A percentile compares a stretch with the other conserved stretches of the same genome.
These are phyloP conservation scores for Colletotrichum costaricense DNA, from an alignment of 2,329 filamentous ascomycete genomes.

Conservation along the genomic window DNA sequence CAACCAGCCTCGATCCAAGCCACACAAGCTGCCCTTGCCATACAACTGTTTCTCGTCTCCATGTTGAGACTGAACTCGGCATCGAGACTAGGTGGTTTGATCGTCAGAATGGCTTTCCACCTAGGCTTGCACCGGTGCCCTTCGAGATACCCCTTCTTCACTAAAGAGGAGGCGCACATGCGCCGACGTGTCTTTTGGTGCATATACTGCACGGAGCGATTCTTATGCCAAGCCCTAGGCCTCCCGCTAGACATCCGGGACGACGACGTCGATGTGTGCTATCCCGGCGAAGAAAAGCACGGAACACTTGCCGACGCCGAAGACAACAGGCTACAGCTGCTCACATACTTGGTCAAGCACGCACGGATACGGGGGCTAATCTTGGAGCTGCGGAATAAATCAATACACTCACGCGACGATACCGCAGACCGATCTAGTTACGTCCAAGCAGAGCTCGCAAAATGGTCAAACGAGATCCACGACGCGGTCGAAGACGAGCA, in stretches of 20 bases:
- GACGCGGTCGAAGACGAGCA: slow-evolving; percentile 55
- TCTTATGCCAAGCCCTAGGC: slow-evolving; percentile 66
- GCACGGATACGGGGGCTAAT: slow-evolving; percentile 61
- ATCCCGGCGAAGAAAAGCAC: slow-evolving; percentile 60
- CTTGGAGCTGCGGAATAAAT: slow-evolving; percentile 64
- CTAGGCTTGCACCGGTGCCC: slow-evolving; percentile 70
- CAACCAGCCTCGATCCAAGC: slow-evolving; percentile 58
- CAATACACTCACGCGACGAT: slow-evolving; percentile 56
- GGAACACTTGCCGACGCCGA: slow-evolving; percentile 32
- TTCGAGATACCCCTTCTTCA: slow-evolving; percentile 62
- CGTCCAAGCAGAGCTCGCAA: slow-evolving; percentile 60
- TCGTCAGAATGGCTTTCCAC: slow-evolving; percentile 66
- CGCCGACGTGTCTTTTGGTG: slow-evolving; percentile 68
- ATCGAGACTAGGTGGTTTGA: slow-evolving; percentile 64
- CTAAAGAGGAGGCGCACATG: slow-evolving; percentile 55
- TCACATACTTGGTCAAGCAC: slow-evolving; percentile 57
- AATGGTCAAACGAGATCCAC: slow-evolving; percentile 66
- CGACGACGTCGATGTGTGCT: slow-evolving; percentile 69
- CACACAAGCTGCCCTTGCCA: slow-evolving; percentile 62
- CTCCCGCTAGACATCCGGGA: slow-evolving; percentile 66
- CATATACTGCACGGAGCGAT: slow-evolving; percentile 65
- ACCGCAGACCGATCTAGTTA: slow-evolving; percentile 54
- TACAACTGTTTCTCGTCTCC: slow-evolving; percentile 66
- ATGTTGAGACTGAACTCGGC: slow-evolving; percentile 68
- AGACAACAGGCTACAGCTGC: slow-evolving; percentile 47